Conservation (phyloP, 164 flowering plant genomes). For the Aristolochia californica region DNA sequence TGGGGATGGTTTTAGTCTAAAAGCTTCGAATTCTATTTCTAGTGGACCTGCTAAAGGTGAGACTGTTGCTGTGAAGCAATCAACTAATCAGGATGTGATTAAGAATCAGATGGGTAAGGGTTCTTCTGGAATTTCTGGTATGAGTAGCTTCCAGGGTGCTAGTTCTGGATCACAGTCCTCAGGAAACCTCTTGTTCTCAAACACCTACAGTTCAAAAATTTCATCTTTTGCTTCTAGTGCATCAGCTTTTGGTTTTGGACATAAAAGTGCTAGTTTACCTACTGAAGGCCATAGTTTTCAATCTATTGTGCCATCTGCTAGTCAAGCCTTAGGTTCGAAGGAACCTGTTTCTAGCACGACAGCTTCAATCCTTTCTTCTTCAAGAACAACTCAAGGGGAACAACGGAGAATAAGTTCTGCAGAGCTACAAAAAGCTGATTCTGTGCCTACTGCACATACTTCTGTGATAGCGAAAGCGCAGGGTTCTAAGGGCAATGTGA, state of each 20-base stretch:
- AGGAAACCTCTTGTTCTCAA: slow-evolving; percentile 9
- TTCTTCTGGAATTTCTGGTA: slow-evolving; percentile 10
- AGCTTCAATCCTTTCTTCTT: slow-evolving; percentile 14
- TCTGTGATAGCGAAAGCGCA: slow-evolving; percentile 18
- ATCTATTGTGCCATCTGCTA: slow-evolving; percentile 4
- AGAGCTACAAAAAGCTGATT: slow-evolving; percentile 17
- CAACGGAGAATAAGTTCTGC: slow-evolving; percentile 19
- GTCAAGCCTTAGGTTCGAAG: slow-evolving; percentile 11
- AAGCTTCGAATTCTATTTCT: not conserved
- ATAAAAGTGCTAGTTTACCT: slow-evolving; percentile 6
- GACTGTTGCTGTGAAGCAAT: not conserved
- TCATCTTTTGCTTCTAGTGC: slow-evolving; percentile 9
- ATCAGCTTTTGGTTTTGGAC: not conserved
- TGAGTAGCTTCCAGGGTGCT: slow-evolving; percentile 11
- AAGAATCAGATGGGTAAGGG: slow-evolving; percentile 12
- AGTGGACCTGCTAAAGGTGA: not conserved
- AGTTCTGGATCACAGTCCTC: slow-evolving; percentile 20
- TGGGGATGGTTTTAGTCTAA: not conserved
- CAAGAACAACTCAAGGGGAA: slow-evolving; percentile 14
- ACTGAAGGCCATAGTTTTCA: slow-evolving; percentile 11
- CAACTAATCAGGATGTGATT: slow-evolving; percentile 7
- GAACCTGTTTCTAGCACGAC: slow-evolving; percentile 13
- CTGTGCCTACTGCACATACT: slow-evolving; percentile 25
- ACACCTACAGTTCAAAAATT: slow-evolving; percentile 16
- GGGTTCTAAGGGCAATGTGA: slow-evolving; percentile 12